A percentile compares a stretch with the other conserved stretches of the same genome.
phyloP scores from a whole-genome alignment of 371 early-diverging fungal species.

The Lichtheimia ramosa region DNA sequence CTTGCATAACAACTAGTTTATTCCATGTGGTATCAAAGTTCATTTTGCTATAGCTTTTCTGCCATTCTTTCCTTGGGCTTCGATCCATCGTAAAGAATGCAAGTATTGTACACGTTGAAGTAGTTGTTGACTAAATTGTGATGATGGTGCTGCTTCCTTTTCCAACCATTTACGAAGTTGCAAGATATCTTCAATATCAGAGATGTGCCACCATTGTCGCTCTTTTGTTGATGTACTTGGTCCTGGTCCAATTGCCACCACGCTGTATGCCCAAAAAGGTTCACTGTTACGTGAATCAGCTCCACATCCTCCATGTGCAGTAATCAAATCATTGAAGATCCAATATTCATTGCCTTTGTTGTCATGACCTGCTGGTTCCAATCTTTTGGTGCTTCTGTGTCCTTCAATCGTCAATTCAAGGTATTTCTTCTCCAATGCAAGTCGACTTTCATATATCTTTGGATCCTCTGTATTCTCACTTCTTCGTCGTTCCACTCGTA shows the following conservation, averaged over 20 bases:
- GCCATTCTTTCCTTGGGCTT: not conserved
- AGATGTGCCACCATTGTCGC: constrained; percentile 5
- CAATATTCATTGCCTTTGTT: constrained; percentile 40
- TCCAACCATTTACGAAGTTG: constrained; percentile 9
- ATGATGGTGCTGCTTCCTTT: not conserved
- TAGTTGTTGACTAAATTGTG: not conserved
- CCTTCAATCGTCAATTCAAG: constrained; percentile 11
- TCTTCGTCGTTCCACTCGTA: constrained; percentile 17
- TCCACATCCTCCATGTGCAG: constrained; percentile 1
- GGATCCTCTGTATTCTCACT: constrained; percentile 5
- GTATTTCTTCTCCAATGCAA: constrained; percentile 16
- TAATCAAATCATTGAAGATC: constrained; percentile 37
- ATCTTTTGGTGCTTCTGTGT: constrained; percentile 18
- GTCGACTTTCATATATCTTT: constrained; percentile 21
- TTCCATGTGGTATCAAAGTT: no score
- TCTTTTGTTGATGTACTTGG: constrained; percentile 7
- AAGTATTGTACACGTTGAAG: constrained; percentile 6
- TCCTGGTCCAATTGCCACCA: constrained; percentile 39
- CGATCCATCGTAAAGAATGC: constrained; percentile 3
- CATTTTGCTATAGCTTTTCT: no score
- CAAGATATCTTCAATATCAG: constrained; percentile 1
- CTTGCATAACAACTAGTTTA: no score
- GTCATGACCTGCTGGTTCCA: constrained; percentile 20
- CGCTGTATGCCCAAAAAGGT: constrained; percentile 36
- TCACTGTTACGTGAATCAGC: constrained; percentile 28